phyloP scores from a whole-genome alignment of 768 basidiomycete species.

The Pulveroboletus sp. region DNA sequence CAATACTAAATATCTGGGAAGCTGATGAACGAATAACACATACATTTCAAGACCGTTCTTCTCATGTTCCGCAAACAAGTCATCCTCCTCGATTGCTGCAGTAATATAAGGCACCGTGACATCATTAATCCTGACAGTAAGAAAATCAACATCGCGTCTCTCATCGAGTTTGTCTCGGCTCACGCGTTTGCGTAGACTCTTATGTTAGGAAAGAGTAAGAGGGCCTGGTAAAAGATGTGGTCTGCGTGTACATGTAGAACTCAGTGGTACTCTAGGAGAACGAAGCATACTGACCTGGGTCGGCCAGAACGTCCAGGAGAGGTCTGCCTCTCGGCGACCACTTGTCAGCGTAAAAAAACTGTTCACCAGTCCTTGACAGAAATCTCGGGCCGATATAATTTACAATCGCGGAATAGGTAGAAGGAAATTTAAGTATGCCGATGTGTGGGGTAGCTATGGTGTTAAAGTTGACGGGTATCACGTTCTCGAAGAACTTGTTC shows the following conservation, averaged over 20 bases:
- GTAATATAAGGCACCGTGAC: slow-evolving; percentile 80
- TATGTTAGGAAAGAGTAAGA: slow-evolving; percentile 61
- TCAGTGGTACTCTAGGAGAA: neutral
- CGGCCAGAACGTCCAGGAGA: slow-evolving; percentile 72
- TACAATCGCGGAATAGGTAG: slow-evolving; percentile 50
- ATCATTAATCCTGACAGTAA: slow-evolving; percentile 54
- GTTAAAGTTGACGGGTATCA: slow-evolving; percentile 74
- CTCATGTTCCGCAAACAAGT: slow-evolving; percentile 57
- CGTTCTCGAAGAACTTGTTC: slow-evolving; percentile 62
- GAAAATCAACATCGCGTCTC: neutral
- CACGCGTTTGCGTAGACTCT: slow-evolving; percentile 80
- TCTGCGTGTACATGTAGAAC: slow-evolving; percentile 37
- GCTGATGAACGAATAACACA: slow-evolving; percentile 15
- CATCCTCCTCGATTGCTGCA: slow-evolving; percentile 62
- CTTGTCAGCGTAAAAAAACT: slow-evolving; percentile 69
- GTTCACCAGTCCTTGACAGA: slow-evolving; percentile 75
- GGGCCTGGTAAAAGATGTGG: slow-evolving; percentile 68
- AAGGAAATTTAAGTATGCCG: slow-evolving; percentile 63
- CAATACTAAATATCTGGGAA: slow-evolving; percentile 3
- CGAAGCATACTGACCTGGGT: slow-evolving; percentile 50
- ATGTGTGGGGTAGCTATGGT: slow-evolving; percentile 83
- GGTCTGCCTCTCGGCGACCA: slow-evolving; percentile 66
- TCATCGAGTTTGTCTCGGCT: slow-evolving; percentile 17
- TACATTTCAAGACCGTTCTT: slow-evolving; percentile 62
- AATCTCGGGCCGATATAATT: slow-evolving; percentile 60